A percentile compares a stretch with the other conserved stretches of the same genome.
phyloP scores from a whole-genome alignment of 495 filamentous ascomycete species.

The Extremus antarcticus region DNA sequence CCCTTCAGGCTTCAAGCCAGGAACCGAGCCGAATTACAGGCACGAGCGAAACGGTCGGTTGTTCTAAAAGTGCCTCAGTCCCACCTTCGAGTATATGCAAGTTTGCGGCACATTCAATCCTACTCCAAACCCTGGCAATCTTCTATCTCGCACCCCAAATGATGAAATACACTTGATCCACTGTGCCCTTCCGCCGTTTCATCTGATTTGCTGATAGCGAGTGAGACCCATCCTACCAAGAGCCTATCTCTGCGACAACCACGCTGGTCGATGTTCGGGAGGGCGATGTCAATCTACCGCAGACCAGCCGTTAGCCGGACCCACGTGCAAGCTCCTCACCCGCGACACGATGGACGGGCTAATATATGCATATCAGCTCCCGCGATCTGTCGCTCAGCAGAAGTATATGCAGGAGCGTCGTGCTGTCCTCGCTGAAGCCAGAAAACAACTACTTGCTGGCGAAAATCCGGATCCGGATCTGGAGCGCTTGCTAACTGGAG shows the following conservation, averaged over 20 bases:
- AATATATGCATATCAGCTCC: slow-evolving; percentile 6
- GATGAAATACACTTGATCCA: background rate
- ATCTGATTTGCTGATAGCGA: background rate
- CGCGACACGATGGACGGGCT: slow-evolving; percentile 1
- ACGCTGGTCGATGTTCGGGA: background rate
- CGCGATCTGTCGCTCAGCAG: slow-evolving; percentile 1
- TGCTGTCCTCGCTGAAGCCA: background rate
- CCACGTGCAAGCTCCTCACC: background rate
- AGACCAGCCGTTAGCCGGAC: background rate
- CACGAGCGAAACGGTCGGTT: background rate
- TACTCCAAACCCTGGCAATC: background rate
- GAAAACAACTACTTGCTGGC: background rate
- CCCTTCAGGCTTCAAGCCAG: background rate
- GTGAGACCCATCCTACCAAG: background rate
- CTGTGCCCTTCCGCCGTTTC: background rate
- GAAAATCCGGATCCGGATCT: background rate
- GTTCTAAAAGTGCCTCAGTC: no score
- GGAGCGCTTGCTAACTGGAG: background rate
- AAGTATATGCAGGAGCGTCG: slow-evolving; percentile 6
- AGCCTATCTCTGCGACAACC: background rate
- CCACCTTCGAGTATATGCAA: no score
- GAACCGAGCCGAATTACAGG: background rate
- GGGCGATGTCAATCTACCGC: background rate
- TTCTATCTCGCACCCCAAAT: background rate
- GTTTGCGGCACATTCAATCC: no score